These are phyloP conservation scores for Paspalum notatum DNA, from an alignment of 176 grass and related monocot species.

Conservation along the genomic window DNA sequence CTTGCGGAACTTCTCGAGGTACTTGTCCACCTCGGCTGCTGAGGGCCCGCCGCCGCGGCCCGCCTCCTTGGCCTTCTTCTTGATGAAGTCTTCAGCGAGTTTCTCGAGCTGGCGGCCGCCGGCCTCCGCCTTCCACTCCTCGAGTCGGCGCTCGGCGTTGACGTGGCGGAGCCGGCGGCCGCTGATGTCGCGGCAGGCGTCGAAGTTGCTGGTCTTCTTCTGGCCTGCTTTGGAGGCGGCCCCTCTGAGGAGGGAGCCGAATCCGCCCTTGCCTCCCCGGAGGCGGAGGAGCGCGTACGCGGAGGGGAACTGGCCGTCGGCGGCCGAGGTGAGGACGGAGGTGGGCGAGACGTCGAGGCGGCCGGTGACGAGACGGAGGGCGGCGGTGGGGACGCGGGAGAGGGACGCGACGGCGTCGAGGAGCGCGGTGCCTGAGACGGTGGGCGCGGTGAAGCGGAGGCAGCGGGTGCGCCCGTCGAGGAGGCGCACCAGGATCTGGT, in stretches of 20 bases:
- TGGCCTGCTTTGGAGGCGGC: constrained; percentile 94
- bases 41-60: constrained; percentile 34
- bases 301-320: constrained; percentile 58
- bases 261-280: constrained; percentile 91
- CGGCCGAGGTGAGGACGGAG: constrained; percentile 44
- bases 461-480: constrained; percentile 80
- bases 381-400: constrained; percentile 43
- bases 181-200: constrained; percentile 94
- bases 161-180: constrained; percentile 90
- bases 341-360: constrained; percentile 46
- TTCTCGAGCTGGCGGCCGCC: constrained; percentile 81
- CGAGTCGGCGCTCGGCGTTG: constrained; percentile 91
- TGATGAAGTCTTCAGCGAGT: constrained; percentile 80
- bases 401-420: constrained; percentile 45
- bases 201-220: constrained; percentile 99
- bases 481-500: constrained; percentile 73
- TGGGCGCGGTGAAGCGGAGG: constrained; percentile 65
- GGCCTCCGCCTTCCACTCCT: constrained; percentile 90
- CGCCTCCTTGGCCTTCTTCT: constrained; percentile 84
- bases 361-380: constrained; percentile 63
- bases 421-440: constrained; percentile 55
- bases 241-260: constrained; percentile 90
- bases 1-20: constrained; percentile 83
- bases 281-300: constrained; percentile 68
- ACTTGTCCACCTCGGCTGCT: constrained; percentile 77